A percentile compares a stretch with the other conserved stretches of the same genome.
Evolutionary conservation across 805 yeast genomes (phyloP).

Genomic region (Pichia nakasei): DNA sequence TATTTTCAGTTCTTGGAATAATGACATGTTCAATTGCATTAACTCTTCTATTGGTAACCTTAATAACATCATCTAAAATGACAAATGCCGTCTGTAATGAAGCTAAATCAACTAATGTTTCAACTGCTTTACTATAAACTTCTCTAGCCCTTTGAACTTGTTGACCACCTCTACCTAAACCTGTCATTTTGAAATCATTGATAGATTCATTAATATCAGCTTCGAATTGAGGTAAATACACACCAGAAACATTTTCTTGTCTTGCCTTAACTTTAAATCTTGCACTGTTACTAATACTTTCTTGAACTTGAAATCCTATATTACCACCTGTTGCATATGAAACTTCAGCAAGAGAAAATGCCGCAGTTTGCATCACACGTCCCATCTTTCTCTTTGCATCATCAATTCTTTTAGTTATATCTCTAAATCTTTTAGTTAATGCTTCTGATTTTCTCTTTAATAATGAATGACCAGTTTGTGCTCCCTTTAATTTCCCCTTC

Average conservation of each 20-base stretch:
- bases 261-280: conserved; percentile 85
- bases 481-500: conserved; percentile 95
- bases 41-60: conserved; percentile 96
- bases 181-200: conserved; percentile 93
- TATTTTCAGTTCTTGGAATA: conserved; percentile 95
- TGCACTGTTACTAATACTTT: conserved; percentile 73
- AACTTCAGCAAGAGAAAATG: conserved; percentile 94
- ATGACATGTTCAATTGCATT: conserved; percentile 98
- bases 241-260: conserved; percentile 96
- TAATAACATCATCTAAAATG: conserved; percentile 93
- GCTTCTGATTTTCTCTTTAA: conserved; percentile 96
- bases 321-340: conserved; percentile 96
- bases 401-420: conserved; percentile 87
- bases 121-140: conserved; percentile 94
- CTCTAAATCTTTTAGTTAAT: conserved; percentile 90
- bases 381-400: conserved; percentile 97
- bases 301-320: conserved; percentile 92
- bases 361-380: conserved; percentile 95
- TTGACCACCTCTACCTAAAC: conserved; percentile 97
- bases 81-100: conserved; percentile 95
- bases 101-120: conserved; percentile 90
- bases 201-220: conserved; percentile 73
- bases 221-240: conserved; percentile 86
- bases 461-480: conserved; percentile 90
- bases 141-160: conserved; percentile 91